Conservation (phyloP, 2,329 filamentous ascomycete genomes). For the Exophiala xenobiotica region DNA sequence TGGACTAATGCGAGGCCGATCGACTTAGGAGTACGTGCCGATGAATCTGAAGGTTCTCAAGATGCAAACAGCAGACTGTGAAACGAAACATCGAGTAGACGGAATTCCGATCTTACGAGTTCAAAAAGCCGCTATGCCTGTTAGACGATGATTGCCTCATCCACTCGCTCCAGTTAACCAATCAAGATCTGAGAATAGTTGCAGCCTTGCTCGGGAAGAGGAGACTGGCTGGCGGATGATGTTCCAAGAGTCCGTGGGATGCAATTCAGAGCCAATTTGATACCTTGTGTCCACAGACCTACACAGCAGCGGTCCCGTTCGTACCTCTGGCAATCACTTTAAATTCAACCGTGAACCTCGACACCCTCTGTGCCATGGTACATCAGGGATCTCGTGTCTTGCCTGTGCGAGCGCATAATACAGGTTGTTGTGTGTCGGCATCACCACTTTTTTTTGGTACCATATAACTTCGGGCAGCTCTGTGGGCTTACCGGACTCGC, state of each 20-base stretch:
- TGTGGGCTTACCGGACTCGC: not conserved
- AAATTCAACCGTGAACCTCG: not conserved
- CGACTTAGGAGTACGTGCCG: no score
- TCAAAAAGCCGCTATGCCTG: not conserved
- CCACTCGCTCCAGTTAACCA: not conserved
- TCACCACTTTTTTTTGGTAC: not conserved
- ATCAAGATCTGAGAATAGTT: not conserved
- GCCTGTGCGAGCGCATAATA: not conserved
- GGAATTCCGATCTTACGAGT: not conserved
- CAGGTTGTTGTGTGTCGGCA: not conserved
- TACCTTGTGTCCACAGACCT: not conserved
- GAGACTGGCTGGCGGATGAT: not conserved
- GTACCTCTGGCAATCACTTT: not conserved
- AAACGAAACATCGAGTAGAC: not conserved
- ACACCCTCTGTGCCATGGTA: not conserved
- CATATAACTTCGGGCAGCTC: not conserved
- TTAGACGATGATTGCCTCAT: not conserved
- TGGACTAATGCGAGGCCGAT: no score
- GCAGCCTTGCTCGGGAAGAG: not conserved
- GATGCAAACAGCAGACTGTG: not conserved
- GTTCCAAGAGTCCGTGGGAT: not conserved
- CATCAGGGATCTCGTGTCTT: not conserved
- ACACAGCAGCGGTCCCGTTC: not conserved
- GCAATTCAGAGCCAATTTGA: not conserved
- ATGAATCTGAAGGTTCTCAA: not conserved